Evolutionary conservation across 108 stramenopile genomes (phyloP).

Genomic region (Nitzschia sp.): DNA sequence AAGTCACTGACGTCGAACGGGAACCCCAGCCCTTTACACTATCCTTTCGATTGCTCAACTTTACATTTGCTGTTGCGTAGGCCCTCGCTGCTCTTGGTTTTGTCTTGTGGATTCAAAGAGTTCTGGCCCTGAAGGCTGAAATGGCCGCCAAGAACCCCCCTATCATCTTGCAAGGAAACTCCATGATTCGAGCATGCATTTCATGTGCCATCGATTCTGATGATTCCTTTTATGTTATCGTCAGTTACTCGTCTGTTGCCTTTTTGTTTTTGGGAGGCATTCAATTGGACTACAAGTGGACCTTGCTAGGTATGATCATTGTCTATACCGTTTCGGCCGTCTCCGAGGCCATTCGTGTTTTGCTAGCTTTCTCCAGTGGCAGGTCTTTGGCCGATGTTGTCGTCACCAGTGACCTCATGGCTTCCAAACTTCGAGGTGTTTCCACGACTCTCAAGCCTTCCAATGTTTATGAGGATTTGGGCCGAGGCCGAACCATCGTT

Average conservation of each 20-base stretch:
- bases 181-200: constrained; percentile 16
- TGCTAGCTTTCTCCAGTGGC: constrained; percentile 7
- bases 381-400: constrained; percentile 10
- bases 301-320: constrained; percentile 26
- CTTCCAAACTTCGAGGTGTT: constrained; percentile 7
- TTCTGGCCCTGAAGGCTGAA: not conserved
- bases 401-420: constrained; percentile 7
- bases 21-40: not conserved
- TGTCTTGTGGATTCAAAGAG: constrained; percentile 11
- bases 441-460: constrained; percentile 19
- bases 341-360: constrained; percentile 20
- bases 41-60: not conserved
- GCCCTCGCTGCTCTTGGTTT: constrained; percentile 1
- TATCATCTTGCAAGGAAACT: constrained; percentile 2
- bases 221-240: constrained; percentile 17
- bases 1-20: not conserved
- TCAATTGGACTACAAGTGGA: constrained; percentile 24
- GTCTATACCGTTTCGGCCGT: constrained; percentile 9
- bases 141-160: constrained; percentile 9
- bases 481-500: constrained; percentile 22
- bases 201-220: constrained; percentile 28
- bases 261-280: constrained; percentile 34
- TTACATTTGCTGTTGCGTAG: not conserved
- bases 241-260: constrained; percentile 12
- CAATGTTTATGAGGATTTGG: constrained; percentile 37